phyloP scores from a whole-genome alignment of 257 asterid genomes.

The Ocimum tenuiflorum region DNA sequence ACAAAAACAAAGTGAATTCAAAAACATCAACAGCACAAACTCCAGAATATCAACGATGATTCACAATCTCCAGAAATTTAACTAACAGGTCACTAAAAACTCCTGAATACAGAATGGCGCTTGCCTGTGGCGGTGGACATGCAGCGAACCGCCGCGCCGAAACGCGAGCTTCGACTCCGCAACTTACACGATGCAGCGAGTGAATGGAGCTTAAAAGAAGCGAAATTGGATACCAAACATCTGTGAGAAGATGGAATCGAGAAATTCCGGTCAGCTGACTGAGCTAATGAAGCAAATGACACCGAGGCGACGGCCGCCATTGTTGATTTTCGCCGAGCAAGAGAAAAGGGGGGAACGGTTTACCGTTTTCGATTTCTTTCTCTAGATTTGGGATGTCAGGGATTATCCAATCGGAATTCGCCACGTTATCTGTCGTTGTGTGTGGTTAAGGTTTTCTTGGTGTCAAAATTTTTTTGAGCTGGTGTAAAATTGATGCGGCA shows the following conservation, averaged over 20 bases:
- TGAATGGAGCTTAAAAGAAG: constrained; percentile 36
- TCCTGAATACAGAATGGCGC: constrained; percentile 11
- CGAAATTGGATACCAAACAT: constrained; percentile 14
- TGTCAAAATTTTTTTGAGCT: neutral
- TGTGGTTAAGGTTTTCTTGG: constrained; percentile 7
- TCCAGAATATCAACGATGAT: neutral
- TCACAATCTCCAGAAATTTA: neutral
- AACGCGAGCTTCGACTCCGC: constrained; percentile 21
- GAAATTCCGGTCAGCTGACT: constrained; percentile 37
- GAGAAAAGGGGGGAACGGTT: constrained; percentile 20
- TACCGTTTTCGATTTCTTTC: constrained; percentile 9
- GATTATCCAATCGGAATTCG: neutral
- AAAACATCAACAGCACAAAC: neutral
- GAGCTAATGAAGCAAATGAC: constrained; percentile 37
- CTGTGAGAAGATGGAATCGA: constrained; percentile 22
- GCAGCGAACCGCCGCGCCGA: constrained; percentile 53
- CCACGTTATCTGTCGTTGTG: constrained; percentile 17
- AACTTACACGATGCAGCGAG: constrained; percentile 26
- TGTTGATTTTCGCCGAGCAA: neutral
- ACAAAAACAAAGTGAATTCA: too few relatives aligned
- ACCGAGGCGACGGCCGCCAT: constrained; percentile 54
- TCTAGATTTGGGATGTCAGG: constrained; percentile 1
- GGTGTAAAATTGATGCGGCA: too few relatives aligned
- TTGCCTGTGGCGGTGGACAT: constrained; percentile 56
- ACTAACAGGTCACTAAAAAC: neutral